Percentiles rank a stretch among this genome's conserved stretches.
phyloP scores from a whole-genome alignment of 169 alveolate species.

The Cryptosporidium ubiquitum region DNA sequence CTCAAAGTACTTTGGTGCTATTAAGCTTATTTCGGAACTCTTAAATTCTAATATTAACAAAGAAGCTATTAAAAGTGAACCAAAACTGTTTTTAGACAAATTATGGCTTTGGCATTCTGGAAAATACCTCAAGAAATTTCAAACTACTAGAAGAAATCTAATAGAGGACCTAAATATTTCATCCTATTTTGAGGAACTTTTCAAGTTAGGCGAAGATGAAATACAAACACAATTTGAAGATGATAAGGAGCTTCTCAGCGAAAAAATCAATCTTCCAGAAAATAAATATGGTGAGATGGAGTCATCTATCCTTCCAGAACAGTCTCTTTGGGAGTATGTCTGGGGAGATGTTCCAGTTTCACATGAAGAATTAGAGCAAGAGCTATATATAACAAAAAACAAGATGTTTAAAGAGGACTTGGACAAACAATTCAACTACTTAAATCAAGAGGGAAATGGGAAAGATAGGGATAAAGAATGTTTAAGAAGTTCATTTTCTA shows the following conservation, averaged over 20 bases:
- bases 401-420: conserved; percentile 6
- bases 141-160: not conserved
- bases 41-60: not conserved
- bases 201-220: not conserved
- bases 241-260: not conserved
- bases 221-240: not conserved
- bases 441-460: not conserved
- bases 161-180: not conserved
- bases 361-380: conserved; percentile 45
- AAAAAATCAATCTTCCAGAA: not conserved
- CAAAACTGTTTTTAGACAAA: not conserved
- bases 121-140: not conserved
- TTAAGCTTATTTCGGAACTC: not conserved
- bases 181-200: not conserved
- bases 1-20: conserved; percentile 5
- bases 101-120: conserved; percentile 27
- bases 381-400: conserved; percentile 38
- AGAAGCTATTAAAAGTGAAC: not conserved
- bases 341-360: conserved; percentile 67
- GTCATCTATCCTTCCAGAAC: conserved; percentile 58
- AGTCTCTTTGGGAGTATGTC: conserved; percentile 68
- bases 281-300: conserved; percentile 49
- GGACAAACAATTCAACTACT: not conserved
- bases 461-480: not conserved
- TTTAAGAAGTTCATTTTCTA: not conserved